Conservation (phyloP, 371 early-diverging fungal species). For the Nematocida sp. region DNA sequence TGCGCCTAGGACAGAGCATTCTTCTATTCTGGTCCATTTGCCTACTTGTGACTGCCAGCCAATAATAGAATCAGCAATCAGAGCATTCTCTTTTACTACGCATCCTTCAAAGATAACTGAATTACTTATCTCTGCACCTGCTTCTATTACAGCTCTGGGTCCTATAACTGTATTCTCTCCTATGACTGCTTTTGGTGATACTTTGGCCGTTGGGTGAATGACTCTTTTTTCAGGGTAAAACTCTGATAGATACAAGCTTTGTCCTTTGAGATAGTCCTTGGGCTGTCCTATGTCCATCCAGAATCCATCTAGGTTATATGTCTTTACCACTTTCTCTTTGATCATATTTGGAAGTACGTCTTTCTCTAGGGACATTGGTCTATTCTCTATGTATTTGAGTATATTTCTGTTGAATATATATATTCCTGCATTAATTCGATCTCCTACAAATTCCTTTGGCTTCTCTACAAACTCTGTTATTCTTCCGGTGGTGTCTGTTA, state of each 20-base stretch:
- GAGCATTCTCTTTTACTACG: constrained; percentile 75
- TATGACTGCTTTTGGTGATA: constrained; percentile 83
- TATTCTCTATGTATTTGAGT: constrained; percentile 76
- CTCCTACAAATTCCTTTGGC: constrained; percentile 80
- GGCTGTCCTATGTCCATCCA: constrained; percentile 99
- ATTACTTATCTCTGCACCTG: constrained; percentile 73
- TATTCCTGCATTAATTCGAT: constrained; percentile 96
- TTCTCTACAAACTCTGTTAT: constrained; percentile 95
- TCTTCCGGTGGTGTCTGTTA: constrained; percentile 66
- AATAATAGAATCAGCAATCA: constrained; percentile 79
- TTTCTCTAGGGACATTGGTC: constrained; percentile 69
- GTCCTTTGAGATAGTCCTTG: constrained; percentile 88
- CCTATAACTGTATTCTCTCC: constrained; percentile 84
- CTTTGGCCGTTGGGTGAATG: constrained; percentile 77
- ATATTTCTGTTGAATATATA: constrained; percentile 86
- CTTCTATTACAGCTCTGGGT: constrained; percentile 68
- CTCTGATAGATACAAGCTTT: constrained; percentile 73
- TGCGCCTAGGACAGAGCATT: constrained; percentile 39
- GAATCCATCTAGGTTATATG: constrained; percentile 85
- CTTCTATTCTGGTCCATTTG: constrained; percentile 28
- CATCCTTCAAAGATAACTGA: constrained; percentile 79
- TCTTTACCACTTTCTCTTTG: constrained; percentile 71
- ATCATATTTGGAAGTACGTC: constrained; percentile 92
- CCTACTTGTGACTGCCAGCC: constrained; percentile 76
- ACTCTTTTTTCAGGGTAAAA: constrained; percentile 66